phyloP scores from a whole-genome alignment of 179 eudicot species.

The Beta macrorhiza region DNA sequence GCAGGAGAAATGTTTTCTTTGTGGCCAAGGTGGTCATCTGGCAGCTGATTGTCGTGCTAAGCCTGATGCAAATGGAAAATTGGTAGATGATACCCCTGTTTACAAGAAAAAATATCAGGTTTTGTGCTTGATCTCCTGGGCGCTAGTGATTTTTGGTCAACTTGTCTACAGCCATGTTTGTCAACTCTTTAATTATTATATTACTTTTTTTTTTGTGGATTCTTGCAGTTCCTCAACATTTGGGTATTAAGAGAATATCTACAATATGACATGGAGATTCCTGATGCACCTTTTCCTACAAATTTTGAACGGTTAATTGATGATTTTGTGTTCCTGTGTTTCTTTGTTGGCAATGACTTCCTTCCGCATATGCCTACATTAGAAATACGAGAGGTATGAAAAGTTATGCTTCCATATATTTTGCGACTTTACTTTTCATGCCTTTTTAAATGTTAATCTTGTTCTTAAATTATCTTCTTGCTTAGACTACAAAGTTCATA shows the following conservation, averaged over 20 bases:
- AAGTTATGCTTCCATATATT: background rate
- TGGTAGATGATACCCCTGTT: slow-evolving; percentile 64
- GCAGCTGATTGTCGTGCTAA: slow-evolving; percentile 86
- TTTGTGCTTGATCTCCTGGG: slow-evolving; percentile 19
- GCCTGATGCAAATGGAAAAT: slow-evolving; percentile 44
- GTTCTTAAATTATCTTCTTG: background rate
- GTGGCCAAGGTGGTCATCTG: slow-evolving; percentile 92
- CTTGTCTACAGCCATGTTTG: slow-evolving; percentile 12
- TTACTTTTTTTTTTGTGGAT: slow-evolving; percentile 9
- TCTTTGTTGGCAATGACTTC: slow-evolving; percentile 98
- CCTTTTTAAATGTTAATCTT: background rate
- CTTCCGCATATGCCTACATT: slow-evolving; percentile 99
- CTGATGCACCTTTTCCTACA: slow-evolving; percentile 67
- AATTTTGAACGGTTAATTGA: slow-evolving; percentile 85
- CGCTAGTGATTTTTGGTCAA: slow-evolving; percentile 12
- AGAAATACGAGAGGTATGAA: slow-evolving; percentile 93
- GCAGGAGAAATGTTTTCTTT: slow-evolving; percentile 85
- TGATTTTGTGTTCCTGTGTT: slow-evolving; percentile 94
- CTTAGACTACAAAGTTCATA: background rate
- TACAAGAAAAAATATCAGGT: slow-evolving; percentile 99
- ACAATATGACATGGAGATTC: slow-evolving; percentile 78
- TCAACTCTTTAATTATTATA: slow-evolving; percentile 5
- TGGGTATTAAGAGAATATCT: slow-evolving; percentile 95
- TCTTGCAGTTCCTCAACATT: slow-evolving; percentile 79
- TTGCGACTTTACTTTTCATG: background rate